Conservation (phyloP, 257 asterid species). For the Jaltomata sinuosa region DNA sequence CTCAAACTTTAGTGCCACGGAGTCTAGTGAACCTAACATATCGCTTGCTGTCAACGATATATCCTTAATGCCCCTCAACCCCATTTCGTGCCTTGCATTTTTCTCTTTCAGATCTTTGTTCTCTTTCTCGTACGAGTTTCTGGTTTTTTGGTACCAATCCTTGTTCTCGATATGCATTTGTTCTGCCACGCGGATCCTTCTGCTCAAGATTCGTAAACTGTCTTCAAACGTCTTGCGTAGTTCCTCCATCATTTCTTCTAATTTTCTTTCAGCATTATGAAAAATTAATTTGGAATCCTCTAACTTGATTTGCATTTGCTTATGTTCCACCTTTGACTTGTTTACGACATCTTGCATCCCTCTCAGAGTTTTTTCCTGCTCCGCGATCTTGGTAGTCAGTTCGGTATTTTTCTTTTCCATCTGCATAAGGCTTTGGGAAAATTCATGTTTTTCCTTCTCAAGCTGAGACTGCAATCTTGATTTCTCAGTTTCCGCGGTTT, state of each 20-base stretch:
- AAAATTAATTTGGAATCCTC: slow-evolving; percentile 27
- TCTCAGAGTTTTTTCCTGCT: slow-evolving; percentile 18
- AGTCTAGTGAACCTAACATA: slow-evolving; percentile 39
- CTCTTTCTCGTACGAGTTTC: slow-evolving; percentile 27
- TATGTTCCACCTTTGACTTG: slow-evolving; percentile 20
- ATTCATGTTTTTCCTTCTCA: slow-evolving; percentile 24
- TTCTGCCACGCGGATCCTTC: slow-evolving; percentile 78
- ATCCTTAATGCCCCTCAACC: slow-evolving; percentile 31
- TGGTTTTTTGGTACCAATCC: slow-evolving; percentile 50
- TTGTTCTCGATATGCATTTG: slow-evolving; percentile 70
- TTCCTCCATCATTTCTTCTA: slow-evolving; percentile 62
- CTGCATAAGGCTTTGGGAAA: slow-evolving; percentile 2
- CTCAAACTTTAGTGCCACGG: slow-evolving; percentile 43
- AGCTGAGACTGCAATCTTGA: slow-evolving; percentile 12
- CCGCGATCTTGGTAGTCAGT: slow-evolving; percentile 18
- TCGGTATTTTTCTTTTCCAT: slow-evolving; percentile 35
- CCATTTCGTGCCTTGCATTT: slow-evolving; percentile 6
- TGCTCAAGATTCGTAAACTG: slow-evolving; percentile 55
- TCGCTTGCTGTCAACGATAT: slow-evolving; percentile 40
- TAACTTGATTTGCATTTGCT: background rate
- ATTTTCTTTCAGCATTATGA: slow-evolving; percentile 38
- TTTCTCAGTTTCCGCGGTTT: slow-evolving; percentile 16
- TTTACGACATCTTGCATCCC: background rate
- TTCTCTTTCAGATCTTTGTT: slow-evolving; percentile 31
- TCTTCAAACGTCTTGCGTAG: slow-evolving; percentile 59